Base-by-base conservation (phyloP, 169 alveolate species). In the Cryptosporidium bovis region DNA sequence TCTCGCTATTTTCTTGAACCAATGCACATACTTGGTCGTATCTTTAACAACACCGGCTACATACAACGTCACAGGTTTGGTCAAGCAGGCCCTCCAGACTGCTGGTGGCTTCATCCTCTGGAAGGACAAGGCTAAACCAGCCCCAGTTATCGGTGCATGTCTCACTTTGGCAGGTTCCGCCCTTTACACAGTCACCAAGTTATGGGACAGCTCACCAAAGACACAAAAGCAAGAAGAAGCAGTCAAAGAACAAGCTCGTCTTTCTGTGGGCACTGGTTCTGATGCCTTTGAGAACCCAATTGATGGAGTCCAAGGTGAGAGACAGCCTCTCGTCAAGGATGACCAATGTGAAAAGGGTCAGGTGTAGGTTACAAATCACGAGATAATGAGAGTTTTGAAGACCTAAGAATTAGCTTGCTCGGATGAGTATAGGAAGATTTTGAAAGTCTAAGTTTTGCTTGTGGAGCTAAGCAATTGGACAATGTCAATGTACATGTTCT, bases 81-180 rank as follows among this genome's bases (percentile, higher is more conserved):
- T 77, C 24, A 77, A 77, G 27, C 87, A 77, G 56, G 87, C 71
- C 8, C 51, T 77, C 18, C 87, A 77, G 51, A 77, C 87, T 3
- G 87, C 87, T 3, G 87, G 87, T 60, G 87, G 87, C 8, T 77
- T 77, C 77, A 62, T 77, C 69, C 40, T 77, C 65, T 77, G 87
- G 87, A 56, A 56, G 33, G 87, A 77, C 48, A 36, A 31, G 50
- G 62, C 40, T 8, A 77, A 77, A 33, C 87, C 87, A 62, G 87
- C 77, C 29, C 87, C 87, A 77, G 87, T 77, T 24, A 62, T 29
- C 1, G 87, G 87, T 77, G 87, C 87, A 40, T 77, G 87, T 60
- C 71, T 77, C 44, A 77, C 87, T 13, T 66, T 77, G 40, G 31
- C 87, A 15, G 87, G 87, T 77, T 77, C 87, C 4, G 87, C 77